Base-by-base conservation (phyloP, 768 basidiomycete species). In the Psilocybe cubensis region DNA sequence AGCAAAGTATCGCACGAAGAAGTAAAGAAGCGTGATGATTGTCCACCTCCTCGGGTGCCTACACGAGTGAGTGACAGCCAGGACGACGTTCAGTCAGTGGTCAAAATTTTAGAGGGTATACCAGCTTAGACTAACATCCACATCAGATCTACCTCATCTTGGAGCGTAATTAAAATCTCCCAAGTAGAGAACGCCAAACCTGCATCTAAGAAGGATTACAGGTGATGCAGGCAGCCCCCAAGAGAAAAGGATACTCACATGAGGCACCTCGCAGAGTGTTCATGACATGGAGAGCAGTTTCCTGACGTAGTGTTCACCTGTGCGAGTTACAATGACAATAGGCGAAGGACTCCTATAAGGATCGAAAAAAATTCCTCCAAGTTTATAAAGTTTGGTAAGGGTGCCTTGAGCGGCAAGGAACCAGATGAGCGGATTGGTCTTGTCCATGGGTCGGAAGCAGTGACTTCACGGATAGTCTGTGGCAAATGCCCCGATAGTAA, bases 1-100 rank as follows among this genome's bases (percentile, higher is more conserved):
- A 20, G 55, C 54, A 50, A 64, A 61, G 41, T 68, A 66, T 52
- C 63, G 56, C 23, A 54, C 56, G 41, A 66, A 63, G 25, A 66
- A 54, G 47, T 64, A 66, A 12, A 66, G 57, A 17, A 50, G 23
- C 43, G 63, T 66, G n/a, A 63, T 31, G 18, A 66, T 49, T 17
- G 61, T 63, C 23, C 54, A 20, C 49, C 48, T 56, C 18, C n/a
- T 40, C 24, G 62, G 54, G 10, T 54, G 49, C 4, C 66, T 64
- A 23, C 8, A 20, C 17, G 27, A 17, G 31, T 27, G 18, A 21
- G 9, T 24, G 12, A n/a, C 1, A 41, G 35, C 6, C 38, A 29
- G 40, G 28, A 46, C 46, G 12, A 20, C 45, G 11, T 17, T 14
- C 21, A 47, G 20, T n/a, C 12, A 18, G 3, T 28, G 29, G 38